These are phyloP conservation scores for Akanthomyces dipterigenus DNA, from an alignment of 2,329 filamentous ascomycete species.

Conservation along the genomic window DNA sequence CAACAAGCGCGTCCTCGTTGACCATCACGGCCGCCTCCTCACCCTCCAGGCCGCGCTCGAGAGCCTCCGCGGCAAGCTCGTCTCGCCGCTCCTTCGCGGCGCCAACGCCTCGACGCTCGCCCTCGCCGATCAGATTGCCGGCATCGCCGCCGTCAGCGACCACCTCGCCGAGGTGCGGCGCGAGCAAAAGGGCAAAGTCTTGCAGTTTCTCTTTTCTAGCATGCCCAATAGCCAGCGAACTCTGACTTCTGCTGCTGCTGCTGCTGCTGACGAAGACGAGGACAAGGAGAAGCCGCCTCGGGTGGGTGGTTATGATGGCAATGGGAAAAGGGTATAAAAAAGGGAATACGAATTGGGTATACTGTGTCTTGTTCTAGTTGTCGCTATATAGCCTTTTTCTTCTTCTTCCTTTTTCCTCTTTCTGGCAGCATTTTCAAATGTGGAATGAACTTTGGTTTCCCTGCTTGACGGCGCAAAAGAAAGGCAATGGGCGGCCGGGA, in stretches of 20 bases:
- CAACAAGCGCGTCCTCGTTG: slow-evolving; percentile 80
- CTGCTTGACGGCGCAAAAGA: too few relatives aligned
- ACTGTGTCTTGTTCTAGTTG: background rate
- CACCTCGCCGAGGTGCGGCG: slow-evolving; percentile 71
- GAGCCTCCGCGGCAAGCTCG: slow-evolving; percentile 72
- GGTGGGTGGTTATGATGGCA: background rate
- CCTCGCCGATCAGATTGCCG: slow-evolving; percentile 78
- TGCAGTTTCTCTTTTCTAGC: slow-evolving; percentile 69
- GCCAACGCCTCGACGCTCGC: slow-evolving; percentile 59
- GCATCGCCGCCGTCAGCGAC: slow-evolving; percentile 70
- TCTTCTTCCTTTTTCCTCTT: too few relatives aligned
- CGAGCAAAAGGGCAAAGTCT: slow-evolving; percentile 73
- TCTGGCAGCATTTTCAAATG: too few relatives aligned
- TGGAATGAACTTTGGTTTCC: too few relatives aligned
- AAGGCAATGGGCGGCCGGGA: too few relatives aligned
- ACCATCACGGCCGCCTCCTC: slow-evolving; percentile 78
- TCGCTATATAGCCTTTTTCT: too few relatives aligned
- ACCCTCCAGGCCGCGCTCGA: slow-evolving; percentile 83
- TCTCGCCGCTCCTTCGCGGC: slow-evolving; percentile 73
- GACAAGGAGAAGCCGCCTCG: background rate
- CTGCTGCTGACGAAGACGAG: background rate
- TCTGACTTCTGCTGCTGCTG: too few relatives aligned
- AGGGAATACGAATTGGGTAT: background rate
- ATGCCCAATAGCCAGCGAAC: slow-evolving; percentile 16
- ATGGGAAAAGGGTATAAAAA: background rate